These are phyloP conservation scores for Cardiospermum halicacabum DNA, from an alignment of 345 rosid species.

Conservation along the genomic window DNA sequence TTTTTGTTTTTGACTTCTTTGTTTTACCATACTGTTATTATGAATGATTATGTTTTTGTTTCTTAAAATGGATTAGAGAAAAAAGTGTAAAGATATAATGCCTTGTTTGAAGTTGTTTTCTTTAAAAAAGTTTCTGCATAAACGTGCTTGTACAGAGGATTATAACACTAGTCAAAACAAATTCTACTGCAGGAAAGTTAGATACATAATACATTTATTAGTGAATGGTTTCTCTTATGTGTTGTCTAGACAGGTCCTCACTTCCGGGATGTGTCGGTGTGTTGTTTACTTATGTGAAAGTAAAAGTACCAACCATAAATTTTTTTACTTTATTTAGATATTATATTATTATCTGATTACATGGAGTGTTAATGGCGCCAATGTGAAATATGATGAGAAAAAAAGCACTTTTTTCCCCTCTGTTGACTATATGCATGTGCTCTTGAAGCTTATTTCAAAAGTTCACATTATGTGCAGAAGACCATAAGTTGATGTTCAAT, in stretches of 20 bases:
- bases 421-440: conserved; percentile 25
- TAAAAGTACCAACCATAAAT: not conserved
- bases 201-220: no score
- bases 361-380: conserved; percentile 1
- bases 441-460: conserved; percentile 19
- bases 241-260: conserved; percentile 23
- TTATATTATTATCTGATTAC: not conserved
- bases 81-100: not conserved
- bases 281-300: no score
- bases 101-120: conserved; percentile 5
- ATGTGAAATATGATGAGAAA: conserved; percentile 10
- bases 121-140: conserved; percentile 13
- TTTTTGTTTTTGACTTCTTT: not conserved
- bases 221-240: no score
- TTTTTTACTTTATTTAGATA: conserved; percentile 2
- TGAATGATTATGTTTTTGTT: not conserved
- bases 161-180: not conserved
- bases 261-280: conserved; percentile 18
- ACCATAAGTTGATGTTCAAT: not conserved
- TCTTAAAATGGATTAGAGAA: not conserved
- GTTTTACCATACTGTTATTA: conserved; percentile 3
- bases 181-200: no score
- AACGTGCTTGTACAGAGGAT: conserved; percentile 4
- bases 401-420: conserved; percentile 20
- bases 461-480: conserved; percentile 2